These are phyloP conservation scores for Fomes fomentarius DNA, from an alignment of 1,284 basidiomycete genomes.

Conservation along the genomic window DNA sequence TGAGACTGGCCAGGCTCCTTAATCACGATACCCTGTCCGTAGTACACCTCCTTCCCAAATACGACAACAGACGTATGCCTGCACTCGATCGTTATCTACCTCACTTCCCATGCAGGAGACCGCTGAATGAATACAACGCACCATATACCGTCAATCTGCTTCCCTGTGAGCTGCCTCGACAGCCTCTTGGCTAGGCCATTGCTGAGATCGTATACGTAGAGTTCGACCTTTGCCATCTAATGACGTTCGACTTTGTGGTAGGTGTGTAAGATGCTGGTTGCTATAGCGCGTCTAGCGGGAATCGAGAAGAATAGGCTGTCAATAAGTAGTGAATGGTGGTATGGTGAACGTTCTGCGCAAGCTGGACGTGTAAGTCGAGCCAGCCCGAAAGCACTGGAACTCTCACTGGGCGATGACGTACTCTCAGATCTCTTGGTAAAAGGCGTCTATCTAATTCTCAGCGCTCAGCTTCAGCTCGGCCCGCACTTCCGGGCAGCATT, in stretches of 20 bases:
- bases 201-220: conserved; percentile 92
- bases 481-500: too few species aligned
- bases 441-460: too few species aligned
- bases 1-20: conserved; percentile 77
- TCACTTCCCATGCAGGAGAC: neutral
- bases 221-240: conserved; percentile 37
- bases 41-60: conserved; percentile 85
- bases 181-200: conserved; percentile 81
- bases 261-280: too few species aligned
- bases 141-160: conserved; percentile 90
- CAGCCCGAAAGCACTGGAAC: too few species aligned
- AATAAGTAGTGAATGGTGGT: too few species aligned
- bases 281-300: too few species aligned
- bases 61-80: conserved; percentile 93
- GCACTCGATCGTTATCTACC: conserved; percentile 11
- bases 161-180: conserved; percentile 79
- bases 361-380: too few species aligned
- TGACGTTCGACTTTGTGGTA: neutral
- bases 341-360: too few species aligned
- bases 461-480: too few species aligned
- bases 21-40: conserved; percentile 81
- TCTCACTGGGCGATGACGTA: too few species aligned
- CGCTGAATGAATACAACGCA: conserved; percentile 37
- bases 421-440: too few species aligned
- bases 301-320: too few species aligned